Percentiles rank a stretch among this genome's conserved stretches.
These are phyloP conservation scores for Yarrowia divulgata DNA, from an alignment of 805 yeast species.

Conservation along the genomic window DNA sequence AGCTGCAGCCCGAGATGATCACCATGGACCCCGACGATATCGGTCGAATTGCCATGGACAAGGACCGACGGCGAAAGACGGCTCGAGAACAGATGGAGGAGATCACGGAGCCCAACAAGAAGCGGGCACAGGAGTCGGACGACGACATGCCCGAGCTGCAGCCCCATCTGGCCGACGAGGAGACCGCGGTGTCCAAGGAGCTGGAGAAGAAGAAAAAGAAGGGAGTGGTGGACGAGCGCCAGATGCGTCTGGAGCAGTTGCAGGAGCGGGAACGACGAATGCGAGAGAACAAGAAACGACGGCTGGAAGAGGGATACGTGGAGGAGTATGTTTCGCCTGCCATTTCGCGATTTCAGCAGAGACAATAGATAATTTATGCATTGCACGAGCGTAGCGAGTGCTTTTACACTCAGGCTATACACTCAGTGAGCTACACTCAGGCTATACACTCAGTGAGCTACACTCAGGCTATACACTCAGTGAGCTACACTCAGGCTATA, in stretches of 20 bases:
- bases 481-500: no score
- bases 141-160: slow-evolving; percentile 64
- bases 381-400: neutral
- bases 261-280: slow-evolving; percentile 28
- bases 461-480: no score
- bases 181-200: slow-evolving; percentile 81
- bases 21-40: slow-evolving; percentile 86
- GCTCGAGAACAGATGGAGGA: slow-evolving; percentile 56
- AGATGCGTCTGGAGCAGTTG: slow-evolving; percentile 69
- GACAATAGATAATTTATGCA: slow-evolving; percentile 6
- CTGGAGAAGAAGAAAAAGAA: slow-evolving; percentile 76
- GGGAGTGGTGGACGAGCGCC: slow-evolving; percentile 87
- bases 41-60: slow-evolving; percentile 81
- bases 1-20: slow-evolving; percentile 90
- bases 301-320: slow-evolving; percentile 52
- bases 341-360: slow-evolving; percentile 43
- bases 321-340: slow-evolving; percentile 54
- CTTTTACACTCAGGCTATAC: no score
- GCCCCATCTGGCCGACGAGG: slow-evolving; percentile 77
- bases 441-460: no score
- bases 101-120: slow-evolving; percentile 49
- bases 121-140: slow-evolving; percentile 56
- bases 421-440: no score
- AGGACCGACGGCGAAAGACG: slow-evolving; percentile 66
- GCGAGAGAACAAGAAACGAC: slow-evolving; percentile 51